These are phyloP conservation scores for Pleurozium schreberi DNA, from an alignment of 225 moss, liverwort and hornwort species.

Conservation along the genomic window DNA sequence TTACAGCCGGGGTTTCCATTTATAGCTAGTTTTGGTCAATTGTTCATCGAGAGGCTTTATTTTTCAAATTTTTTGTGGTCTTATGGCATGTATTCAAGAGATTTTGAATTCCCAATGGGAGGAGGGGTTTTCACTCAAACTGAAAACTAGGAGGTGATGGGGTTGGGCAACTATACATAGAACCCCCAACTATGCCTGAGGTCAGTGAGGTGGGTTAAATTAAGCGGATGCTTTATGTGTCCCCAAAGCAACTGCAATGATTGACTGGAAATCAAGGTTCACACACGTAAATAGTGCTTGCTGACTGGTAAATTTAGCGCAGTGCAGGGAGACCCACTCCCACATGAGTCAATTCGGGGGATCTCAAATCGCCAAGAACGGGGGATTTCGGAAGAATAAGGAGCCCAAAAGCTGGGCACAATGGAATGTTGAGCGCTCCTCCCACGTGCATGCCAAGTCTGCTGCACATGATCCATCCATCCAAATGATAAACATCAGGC, in stretches of 20 bases:
- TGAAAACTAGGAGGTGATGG: background rate
- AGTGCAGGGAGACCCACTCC: background rate
- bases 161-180: background rate
- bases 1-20: background rate
- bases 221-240: background rate
- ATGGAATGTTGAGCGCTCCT: background rate
- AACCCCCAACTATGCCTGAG: background rate
- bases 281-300: background rate
- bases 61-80: background rate
- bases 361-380: conserved; percentile 4
- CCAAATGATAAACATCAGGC: background rate
- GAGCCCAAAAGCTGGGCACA: background rate
- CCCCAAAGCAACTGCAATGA: background rate
- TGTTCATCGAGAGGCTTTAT: background rate
- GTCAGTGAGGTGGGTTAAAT: too few species aligned
- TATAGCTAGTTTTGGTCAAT: background rate
- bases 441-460: conserved; percentile 17
- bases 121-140: background rate
- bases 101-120: background rate
- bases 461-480: background rate
- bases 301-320: background rate
- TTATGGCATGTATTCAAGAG: too few species aligned
- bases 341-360: background rate
- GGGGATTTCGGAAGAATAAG: conserved; percentile 14
- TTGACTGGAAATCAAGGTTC: background rate